A percentile compares a stretch with the other conserved stretches of the same genome.
These are phyloP conservation scores for Yamadazyma diddensiae DNA, from an alignment of 1,139 yeast species.

Conservation along the genomic window DNA sequence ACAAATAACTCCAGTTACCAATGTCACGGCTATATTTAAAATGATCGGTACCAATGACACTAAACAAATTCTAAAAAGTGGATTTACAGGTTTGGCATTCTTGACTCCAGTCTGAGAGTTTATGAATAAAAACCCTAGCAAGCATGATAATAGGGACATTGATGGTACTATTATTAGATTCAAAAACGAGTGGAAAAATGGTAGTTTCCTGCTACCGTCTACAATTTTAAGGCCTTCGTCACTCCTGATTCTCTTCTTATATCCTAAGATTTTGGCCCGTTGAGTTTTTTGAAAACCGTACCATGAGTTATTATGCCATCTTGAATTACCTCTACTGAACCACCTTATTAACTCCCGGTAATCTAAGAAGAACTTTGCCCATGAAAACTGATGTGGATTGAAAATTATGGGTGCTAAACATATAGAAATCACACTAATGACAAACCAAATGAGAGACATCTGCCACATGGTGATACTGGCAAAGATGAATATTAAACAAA, in stretches of 20 bases:
- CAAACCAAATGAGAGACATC: slow-evolving; percentile 76
- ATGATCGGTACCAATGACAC: slow-evolving; percentile 53
- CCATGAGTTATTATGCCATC: slow-evolving; percentile 58
- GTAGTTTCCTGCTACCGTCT: slow-evolving; percentile 38
- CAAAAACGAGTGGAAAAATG: slow-evolving; percentile 38
- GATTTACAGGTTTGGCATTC: slow-evolving; percentile 27
- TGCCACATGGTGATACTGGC: slow-evolving; percentile 74
- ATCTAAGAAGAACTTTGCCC: slow-evolving; percentile 68
- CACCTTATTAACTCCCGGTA: slow-evolving; percentile 64
- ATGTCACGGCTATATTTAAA: slow-evolving; percentile 41
- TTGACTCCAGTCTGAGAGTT: slow-evolving; percentile 67
- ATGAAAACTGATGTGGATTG: slow-evolving; percentile 82
- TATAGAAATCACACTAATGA: slow-evolving; percentile 70
- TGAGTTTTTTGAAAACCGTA: slow-evolving; percentile 47
- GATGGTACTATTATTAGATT: slow-evolving; percentile 55
- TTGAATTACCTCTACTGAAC: slow-evolving; percentile 64
- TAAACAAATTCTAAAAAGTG: slow-evolving; percentile 20
- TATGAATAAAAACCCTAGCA: slow-evolving; percentile 64
- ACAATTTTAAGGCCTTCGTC: slow-evolving; percentile 9
- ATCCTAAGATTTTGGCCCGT: slow-evolving; percentile 67
- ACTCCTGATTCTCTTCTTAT: slow-evolving; percentile 30
- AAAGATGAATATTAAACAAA: slow-evolving; percentile 57
- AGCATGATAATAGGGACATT: slow-evolving; percentile 36
- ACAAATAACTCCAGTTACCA: slow-evolving; percentile 46
- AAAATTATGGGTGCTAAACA: slow-evolving; percentile 77